Evolutionary conservation across 768 basidiomycete genomes (phyloP).

Genomic region (Hydnomerulius pinastri): DNA sequence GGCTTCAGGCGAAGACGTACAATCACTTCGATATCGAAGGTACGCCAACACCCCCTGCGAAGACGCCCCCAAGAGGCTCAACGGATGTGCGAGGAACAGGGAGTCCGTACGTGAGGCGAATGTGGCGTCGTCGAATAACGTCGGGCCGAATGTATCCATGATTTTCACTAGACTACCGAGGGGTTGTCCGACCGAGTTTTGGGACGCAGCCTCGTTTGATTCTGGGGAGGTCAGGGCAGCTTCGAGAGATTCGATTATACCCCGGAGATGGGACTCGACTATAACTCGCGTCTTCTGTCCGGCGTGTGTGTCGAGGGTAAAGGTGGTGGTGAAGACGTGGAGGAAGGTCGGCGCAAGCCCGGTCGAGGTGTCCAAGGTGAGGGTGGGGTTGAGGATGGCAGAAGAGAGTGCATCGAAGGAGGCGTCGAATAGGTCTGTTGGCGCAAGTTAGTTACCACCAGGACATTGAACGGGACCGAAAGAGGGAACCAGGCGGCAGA

Average conservation of each 20-base stretch:
- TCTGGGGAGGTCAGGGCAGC: constrained; percentile 6
- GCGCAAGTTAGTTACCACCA: constrained; percentile 6
- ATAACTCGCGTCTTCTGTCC: constrained; percentile 11
- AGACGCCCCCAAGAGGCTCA: constrained; percentile 40
- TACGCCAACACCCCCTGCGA: constrained; percentile 54
- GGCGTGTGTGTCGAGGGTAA: constrained; percentile 20
- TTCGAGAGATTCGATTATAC: constrained; percentile 28
- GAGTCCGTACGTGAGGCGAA: constrained; percentile 48
- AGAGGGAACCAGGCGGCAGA: constrained; percentile 21
- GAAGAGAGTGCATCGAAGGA: constrained; percentile 48
- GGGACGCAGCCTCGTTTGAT: neutral
- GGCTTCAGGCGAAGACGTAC: constrained; percentile 5
- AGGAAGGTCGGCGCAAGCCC: constrained; percentile 47
- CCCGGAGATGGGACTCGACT: constrained; percentile 17
- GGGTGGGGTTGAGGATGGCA: constrained; percentile 8
- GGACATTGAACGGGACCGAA: too few relatives aligned
- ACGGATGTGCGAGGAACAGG: constrained; percentile 40
- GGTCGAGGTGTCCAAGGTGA: neutral
- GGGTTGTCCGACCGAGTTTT: constrained; percentile 12
- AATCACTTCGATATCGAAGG: constrained; percentile 31
- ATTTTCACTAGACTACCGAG: constrained; percentile 39
- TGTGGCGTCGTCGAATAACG: constrained; percentile 45
- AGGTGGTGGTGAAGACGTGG: constrained; percentile 44
- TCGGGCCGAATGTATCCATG: constrained; percentile 52
- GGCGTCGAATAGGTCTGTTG: constrained; percentile 45